Evolutionary conservation across 805 yeast genomes (phyloP), one percentile per base, ranked within the genome.

Genomic region (Saturnispora halmiae): DNA sequence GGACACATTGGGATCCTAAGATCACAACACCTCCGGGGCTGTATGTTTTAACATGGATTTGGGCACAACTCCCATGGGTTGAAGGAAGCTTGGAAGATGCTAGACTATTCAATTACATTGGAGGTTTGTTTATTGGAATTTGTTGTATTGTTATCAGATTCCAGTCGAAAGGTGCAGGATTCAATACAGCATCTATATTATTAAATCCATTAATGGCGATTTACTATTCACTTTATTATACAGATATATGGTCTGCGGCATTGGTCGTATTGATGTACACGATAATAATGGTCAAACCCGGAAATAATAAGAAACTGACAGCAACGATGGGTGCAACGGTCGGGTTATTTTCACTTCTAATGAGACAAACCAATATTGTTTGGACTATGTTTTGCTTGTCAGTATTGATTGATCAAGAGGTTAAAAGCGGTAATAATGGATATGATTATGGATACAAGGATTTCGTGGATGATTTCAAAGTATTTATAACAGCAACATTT

Each of bases 11-110:
- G 95, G 86, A 92, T 58, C 70, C 77, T 10, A 88, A 90, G 55
- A 86, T 92, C 55, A 90, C 98, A 2, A 92, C 98, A 0, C 98
- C 98, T 1, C 97, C 97, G 1, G 98, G 97, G 0, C 64, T 90
- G 14, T 90, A 92, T 55, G 42, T 59, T 5, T 47, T 74, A 8
- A 75, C 74, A 4, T 59, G 60, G 25, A 46, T 49, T 3, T 72
- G 67, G 46, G 34, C 64, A 7, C 60, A 60, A 27, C 37, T 68
- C 3, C 38, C 51, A 2, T 48, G 43, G 4, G 32, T 46, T 18
- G 61, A 55, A 1, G 63, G 66, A 45, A 57, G 59, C 3, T 46
- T 72, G 16, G 49, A 63, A 1, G 62, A 67, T 8, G 56, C 79
- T 40, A 60, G 94, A 46, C 49, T 66, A 14, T 57, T 82, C 16